A percentile compares a stretch with the other conserved stretches of the same genome.
These are phyloP conservation scores for Cryptosporidium viatorum DNA, from an alignment of 169 alveolate species.

Conservation along the genomic window DNA sequence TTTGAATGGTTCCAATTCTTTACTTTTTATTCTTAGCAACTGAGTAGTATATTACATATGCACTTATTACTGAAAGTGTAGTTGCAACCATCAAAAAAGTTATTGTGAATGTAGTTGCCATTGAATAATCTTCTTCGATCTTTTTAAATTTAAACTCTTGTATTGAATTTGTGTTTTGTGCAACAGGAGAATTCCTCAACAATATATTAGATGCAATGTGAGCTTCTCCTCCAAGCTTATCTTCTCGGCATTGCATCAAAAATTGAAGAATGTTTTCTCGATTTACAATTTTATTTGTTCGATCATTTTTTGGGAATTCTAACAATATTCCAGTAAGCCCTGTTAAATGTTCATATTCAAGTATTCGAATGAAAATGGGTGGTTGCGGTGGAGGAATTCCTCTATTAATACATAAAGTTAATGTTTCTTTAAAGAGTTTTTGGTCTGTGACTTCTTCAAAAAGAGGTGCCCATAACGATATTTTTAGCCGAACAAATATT, in stretches of 20 bases:
- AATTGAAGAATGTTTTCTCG: slow-evolving; percentile 21
- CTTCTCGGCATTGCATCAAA: slow-evolving; percentile 60
- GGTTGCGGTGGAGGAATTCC: slow-evolving; percentile 73
- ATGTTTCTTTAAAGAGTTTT: slow-evolving; percentile 18
- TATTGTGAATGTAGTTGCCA: slow-evolving; percentile 66
- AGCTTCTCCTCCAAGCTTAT: slow-evolving; percentile 65
- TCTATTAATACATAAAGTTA: slow-evolving; percentile 60
- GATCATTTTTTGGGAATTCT: slow-evolving; percentile 60
- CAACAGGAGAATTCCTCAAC: slow-evolving; percentile 25
- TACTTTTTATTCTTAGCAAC: slow-evolving; percentile 4
- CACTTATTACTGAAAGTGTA: slow-evolving; percentile 62
- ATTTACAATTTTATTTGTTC: slow-evolving; percentile 5
- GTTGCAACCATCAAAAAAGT: slow-evolving; percentile 65
- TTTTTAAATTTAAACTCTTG: slow-evolving; percentile 1
- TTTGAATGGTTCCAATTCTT: background rate
- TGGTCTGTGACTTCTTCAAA: slow-evolving; percentile 44
- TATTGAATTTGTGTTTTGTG: background rate
- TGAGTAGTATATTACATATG: slow-evolving; percentile 40
- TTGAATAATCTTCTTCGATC: slow-evolving; percentile 33
- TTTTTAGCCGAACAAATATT: slow-evolving; percentile 20
- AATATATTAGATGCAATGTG: slow-evolving; percentile 50
- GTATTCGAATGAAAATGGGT: slow-evolving; percentile 25
- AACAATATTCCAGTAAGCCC: slow-evolving; percentile 62
- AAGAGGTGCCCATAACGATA: slow-evolving; percentile 60
- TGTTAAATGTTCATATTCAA: slow-evolving; percentile 53